A percentile compares a stretch with the other conserved stretches of the same genome.
phyloP scores from a whole-genome alignment of 345 rosid species.

The Populus euphratica region DNA sequence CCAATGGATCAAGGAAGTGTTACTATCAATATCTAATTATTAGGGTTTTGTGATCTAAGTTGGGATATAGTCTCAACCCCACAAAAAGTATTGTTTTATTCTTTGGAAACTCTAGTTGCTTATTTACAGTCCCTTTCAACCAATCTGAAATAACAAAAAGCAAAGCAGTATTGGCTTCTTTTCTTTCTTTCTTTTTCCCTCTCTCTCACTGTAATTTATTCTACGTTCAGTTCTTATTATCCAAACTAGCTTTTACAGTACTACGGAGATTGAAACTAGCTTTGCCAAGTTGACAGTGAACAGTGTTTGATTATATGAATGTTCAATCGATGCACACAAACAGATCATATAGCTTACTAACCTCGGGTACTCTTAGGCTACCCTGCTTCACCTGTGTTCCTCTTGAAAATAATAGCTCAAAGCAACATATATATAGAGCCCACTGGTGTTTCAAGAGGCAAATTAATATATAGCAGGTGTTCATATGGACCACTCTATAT shows the following conservation, averaged over 20 bases:
- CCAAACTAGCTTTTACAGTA: not conserved
- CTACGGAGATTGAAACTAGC: not conserved
- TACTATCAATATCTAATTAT: slow-evolving; percentile 57
- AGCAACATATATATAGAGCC: not conserved
- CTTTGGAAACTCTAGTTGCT: slow-evolving; percentile 18
- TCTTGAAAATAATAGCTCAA: not conserved
- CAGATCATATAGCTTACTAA: not conserved
- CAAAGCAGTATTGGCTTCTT: no score
- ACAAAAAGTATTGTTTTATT: slow-evolving; percentile 21
- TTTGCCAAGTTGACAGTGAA: not conserved
- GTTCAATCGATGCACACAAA: not conserved
- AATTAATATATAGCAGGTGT: not conserved
- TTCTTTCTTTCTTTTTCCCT: not conserved
- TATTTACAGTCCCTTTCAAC: slow-evolving; percentile 13
- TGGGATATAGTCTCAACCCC: slow-evolving; percentile 32
- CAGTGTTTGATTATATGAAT: not conserved
- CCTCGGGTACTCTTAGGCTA: not conserved
- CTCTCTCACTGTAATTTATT: not conserved
- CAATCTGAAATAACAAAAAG: slow-evolving; percentile 5
- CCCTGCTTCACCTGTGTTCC: not conserved
- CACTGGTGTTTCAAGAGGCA: slow-evolving; percentile 14
- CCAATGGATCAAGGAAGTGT: slow-evolving; percentile 69
- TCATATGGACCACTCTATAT: not conserved
- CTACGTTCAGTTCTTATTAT: not conserved
- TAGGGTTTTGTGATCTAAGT: slow-evolving; percentile 54